Conservation (phyloP, 306 rosid genomes). For the Malus orientalis region DNA sequence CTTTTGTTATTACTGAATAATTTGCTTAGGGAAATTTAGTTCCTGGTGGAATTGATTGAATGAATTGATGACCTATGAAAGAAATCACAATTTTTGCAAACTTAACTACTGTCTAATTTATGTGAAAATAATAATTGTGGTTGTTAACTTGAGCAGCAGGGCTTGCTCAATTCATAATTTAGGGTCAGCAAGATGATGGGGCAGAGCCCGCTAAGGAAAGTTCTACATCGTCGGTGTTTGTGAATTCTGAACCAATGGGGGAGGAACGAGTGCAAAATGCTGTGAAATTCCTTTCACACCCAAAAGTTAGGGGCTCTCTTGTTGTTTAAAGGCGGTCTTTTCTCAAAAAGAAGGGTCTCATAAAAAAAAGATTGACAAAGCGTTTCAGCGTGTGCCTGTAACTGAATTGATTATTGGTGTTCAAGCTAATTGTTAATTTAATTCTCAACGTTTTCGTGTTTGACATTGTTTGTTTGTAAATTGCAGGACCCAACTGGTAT, state of each 20-base stretch:
- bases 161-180: slow-evolving; percentile 26
- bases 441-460: too few relatives aligned
- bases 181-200: slow-evolving; percentile 39
- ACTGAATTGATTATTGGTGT: too few relatives aligned
- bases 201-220: slow-evolving; percentile 42
- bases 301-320: slow-evolving; percentile 84
- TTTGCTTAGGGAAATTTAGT: neutral
- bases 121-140: neutral
- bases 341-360: slow-evolving; percentile 6
- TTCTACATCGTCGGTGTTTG: slow-evolving; percentile 60
- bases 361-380: too few relatives aligned
- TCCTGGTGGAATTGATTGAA: neutral
- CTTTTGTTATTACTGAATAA: neutral
- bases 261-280: slow-evolving; percentile 97
- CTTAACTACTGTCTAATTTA: neutral
- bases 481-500: neutral
- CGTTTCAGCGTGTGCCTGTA: too few relatives aligned
- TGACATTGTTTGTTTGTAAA: too few relatives aligned
- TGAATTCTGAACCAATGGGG: slow-evolving; percentile 70
- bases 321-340: slow-evolving; percentile 76
- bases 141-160: slow-evolving; percentile 24
- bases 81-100: neutral
- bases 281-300: slow-evolving; percentile 79
- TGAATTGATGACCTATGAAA: neutral
- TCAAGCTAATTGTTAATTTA: too few relatives aligned